Evolutionary conservation across 1,139 yeast genomes (phyloP), one percentile per base, ranked within the genome.

Genomic region (Candida albicans): DNA sequence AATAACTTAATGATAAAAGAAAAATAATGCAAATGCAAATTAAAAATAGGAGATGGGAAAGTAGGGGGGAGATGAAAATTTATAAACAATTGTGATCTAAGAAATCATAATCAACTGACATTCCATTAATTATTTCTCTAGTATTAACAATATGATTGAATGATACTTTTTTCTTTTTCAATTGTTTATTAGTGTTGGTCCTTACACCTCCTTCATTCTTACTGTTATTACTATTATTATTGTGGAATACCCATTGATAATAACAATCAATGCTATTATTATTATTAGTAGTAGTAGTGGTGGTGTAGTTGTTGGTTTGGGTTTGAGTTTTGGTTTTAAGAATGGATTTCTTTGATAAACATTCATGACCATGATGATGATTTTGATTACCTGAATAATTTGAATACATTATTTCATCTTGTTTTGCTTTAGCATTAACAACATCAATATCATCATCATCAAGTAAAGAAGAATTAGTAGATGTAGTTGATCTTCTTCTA

Each of bases 41-140:
- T 26, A 26, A 26, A 26, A 26, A 27, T 27, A n/a, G 7, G 7
- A 27, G 3, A 4, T n/a, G n/a, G n/a, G 3, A 27, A 27, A n/a
- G 8, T 10, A 3, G 3, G 11, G 29, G 3, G 7, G 7, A 27
- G 22, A 24, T 11, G 12, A 32, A 29, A 12, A 12, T 24, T 47
- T 43, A 48, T 33, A 51, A 45, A 29, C 52, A 47, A 35, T 52
- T 49, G 30, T 67, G 62, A 53, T 73, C 78, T 47, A 73, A 61
- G 49, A 67, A 71, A 51, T 70, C 71, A 52, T 73, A 73, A 52
- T 73, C 79, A 44, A 71, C 64, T 27, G 67, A 59, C 39, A 64
- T 67, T 35, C 75, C 76, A 48, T 71, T 70, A 40, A 73, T 64
- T 41, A 66, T 66, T 54, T 73, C 79, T 45, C 79, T 59, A 10